Base-by-base conservation (phyloP, 1,284 basidiomycete species). In the Ganoderma lingzhi region DNA sequence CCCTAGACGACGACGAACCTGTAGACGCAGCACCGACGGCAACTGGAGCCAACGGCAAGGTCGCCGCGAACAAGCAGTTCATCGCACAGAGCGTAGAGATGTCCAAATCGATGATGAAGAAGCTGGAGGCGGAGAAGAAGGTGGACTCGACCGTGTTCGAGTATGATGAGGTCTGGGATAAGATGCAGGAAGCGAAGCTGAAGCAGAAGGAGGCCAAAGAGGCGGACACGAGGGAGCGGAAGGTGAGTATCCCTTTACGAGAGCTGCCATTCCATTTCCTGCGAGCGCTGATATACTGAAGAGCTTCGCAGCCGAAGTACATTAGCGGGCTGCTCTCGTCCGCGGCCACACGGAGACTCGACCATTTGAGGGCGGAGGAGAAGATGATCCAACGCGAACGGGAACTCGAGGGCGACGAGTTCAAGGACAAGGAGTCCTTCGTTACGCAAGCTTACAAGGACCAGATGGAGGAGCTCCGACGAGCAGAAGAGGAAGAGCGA, bases 391-490 rank as follows among this genome's bases (percentile, higher is more conserved):
- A 97, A 80, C 88, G 90, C 61, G 97, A 99, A 79, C 88, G 98
- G 28, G 95, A 97, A 79, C 84, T 88, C 32, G 98, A 99, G 82
- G 98, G 98, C 0, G 96, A 97, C 72, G 90, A 97, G 80, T 99
- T 96, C 80, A 88, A 86, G 61, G 97, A 96, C 83, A 99, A 97
- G 84, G 98, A 99, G 71, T 88, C 92, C 30, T 99, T 99, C 77
- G 97, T 99, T 58, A 99, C 98, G 0, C 95, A 96, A 77, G 96
- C 96, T 44, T 99, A 99, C 83, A 96, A 96, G 81, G 93, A 95
- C 71, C 98, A 99, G 81, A 95, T 98, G 90, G 97, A 90, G 62
- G 95, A 97, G 81, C 90, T 99, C 2, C 86, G 94, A 65, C 87
- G 85, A 78, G 96, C 96, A 0, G 98, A 98, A 79, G 95, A 95